Conservation (phyloP, 306 rosid genomes). For the Erythrophleum fordii region DNA sequence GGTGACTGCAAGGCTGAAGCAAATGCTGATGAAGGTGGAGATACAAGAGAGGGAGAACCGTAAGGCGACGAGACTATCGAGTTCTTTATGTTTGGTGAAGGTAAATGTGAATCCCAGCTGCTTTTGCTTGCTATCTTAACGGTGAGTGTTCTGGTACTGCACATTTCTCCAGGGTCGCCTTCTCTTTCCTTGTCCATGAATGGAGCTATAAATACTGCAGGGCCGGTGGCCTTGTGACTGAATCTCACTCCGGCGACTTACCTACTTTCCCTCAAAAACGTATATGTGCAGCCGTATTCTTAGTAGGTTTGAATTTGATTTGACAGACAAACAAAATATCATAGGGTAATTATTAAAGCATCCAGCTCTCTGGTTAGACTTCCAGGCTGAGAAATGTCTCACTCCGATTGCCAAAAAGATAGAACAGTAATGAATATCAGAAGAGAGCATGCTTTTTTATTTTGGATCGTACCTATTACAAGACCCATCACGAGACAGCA, state of each 20-base stretch:
- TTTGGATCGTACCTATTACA: not conserved
- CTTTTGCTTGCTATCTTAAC: constrained; percentile 52
- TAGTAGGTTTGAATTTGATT: not conserved
- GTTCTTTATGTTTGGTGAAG: constrained; percentile 58
- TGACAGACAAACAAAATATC: not conserved
- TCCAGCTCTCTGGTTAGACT: too few relatives aligned
- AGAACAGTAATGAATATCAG: constrained; percentile 4
- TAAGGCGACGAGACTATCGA: constrained; percentile 63
- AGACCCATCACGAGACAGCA: constrained; percentile 15
- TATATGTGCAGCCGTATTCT: too few relatives aligned
- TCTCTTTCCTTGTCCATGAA: constrained; percentile 54
- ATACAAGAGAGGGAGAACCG: constrained; percentile 76
- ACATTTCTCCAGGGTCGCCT: constrained; percentile 27
- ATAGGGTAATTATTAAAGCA: too few relatives aligned
- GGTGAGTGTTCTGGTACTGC: constrained; percentile 50
- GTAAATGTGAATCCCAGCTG: constrained; percentile 41
- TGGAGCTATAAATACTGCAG: constrained; percentile 19
- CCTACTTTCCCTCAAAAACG: not conserved
- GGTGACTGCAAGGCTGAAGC: constrained; percentile 95
- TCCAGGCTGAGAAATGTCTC: too few relatives aligned
- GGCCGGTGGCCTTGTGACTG: constrained; percentile 16
- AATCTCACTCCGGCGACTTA: constrained; percentile 33
- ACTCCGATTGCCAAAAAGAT: not conserved
- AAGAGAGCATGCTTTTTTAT: not conserved
- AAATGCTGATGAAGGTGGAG: constrained; percentile 93